Conservation (phyloP, 1,284 basidiomycete species). For the Boletus chippewaensis region DNA sequence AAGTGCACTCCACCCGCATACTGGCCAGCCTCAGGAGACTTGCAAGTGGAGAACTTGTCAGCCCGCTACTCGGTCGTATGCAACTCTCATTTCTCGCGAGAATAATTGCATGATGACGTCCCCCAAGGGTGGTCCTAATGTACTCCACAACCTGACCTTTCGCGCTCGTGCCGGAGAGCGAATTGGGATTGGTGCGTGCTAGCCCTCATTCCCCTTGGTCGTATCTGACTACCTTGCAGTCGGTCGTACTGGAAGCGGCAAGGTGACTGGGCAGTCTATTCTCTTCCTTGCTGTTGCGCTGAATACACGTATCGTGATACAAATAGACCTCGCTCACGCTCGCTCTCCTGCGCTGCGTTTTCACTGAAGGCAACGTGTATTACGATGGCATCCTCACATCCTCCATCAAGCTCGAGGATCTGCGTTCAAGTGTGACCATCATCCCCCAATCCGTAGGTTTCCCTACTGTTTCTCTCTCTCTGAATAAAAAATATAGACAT, state of each 20-base stretch:
- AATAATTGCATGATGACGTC: not conserved
- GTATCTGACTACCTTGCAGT: constrained; percentile 3
- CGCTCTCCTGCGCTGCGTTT: constrained; percentile 49
- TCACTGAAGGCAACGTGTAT: constrained; percentile 50
- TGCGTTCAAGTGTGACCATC: constrained; percentile 59
- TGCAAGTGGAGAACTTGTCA: constrained; percentile 54
- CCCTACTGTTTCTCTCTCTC: constrained; percentile 16
- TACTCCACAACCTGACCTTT: constrained; percentile 9
- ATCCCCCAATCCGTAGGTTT: constrained; percentile 45
- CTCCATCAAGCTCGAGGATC: constrained; percentile 13
- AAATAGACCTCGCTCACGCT: constrained; percentile 44
- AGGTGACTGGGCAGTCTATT: not conserved
- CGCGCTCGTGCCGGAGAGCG: constrained; percentile 13
- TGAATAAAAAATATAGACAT: not conserved
- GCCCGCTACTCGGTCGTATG: constrained; percentile 47
- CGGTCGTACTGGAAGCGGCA: constrained; percentile 16
- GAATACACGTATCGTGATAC: not conserved
- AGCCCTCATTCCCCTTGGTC: not conserved
- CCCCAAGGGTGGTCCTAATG: constrained; percentile 5
- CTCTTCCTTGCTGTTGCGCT: not conserved
- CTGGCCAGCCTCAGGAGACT: constrained; percentile 70
- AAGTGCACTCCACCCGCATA: constrained; percentile 62
- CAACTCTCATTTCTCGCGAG: not conserved
- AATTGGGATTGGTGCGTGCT: constrained; percentile 13
- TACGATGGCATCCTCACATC: constrained; percentile 45